Evolutionary conservation across 495 filamentous ascomycete species (phyloP).

Genomic region (Lasiosphaeria ovina): DNA sequence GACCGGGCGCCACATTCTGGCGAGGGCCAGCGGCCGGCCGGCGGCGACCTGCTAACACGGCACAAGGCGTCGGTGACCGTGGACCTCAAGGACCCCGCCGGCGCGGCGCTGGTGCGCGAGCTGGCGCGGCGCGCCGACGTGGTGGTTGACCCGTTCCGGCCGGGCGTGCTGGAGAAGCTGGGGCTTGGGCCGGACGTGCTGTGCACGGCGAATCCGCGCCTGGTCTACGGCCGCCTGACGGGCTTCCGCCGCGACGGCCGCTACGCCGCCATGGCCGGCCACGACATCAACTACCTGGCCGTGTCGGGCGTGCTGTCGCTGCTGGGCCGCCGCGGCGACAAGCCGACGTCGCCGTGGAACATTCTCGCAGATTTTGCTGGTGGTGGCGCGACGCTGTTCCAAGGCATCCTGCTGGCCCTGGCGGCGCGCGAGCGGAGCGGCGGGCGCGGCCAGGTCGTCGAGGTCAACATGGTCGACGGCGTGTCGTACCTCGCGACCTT

Average conservation of each 20-base stretch:
- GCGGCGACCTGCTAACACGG: conserved; percentile 69
- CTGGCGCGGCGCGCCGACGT: conserved; percentile 67
- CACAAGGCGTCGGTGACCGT: conserved; percentile 76
- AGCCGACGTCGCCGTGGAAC: conserved; percentile 77
- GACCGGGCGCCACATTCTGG: conserved; percentile 55
- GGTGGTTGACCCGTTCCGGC: conserved; percentile 89
- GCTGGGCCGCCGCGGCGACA: conserved; percentile 65
- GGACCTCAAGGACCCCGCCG: conserved; percentile 67
- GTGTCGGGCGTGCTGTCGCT: conserved; percentile 77
- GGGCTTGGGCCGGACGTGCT: conserved; percentile 69
- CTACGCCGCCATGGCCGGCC: conserved; percentile 87
- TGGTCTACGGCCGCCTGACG: conserved; percentile 82
- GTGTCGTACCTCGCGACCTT: conserved; percentile 73
- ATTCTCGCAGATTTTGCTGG: conserved; percentile 89
- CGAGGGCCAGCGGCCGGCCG: conserved; percentile 35
- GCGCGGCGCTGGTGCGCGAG: conserved; percentile 60
- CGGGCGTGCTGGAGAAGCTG: conserved; percentile 82
- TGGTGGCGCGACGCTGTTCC: conserved; percentile 77
- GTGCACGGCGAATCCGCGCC: conserved; percentile 62
- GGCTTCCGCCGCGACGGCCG: conserved; percentile 85
- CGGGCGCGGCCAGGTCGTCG: conserved; percentile 81
- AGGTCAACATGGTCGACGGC: conserved; percentile 96
- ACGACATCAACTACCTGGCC: conserved; percentile 96
- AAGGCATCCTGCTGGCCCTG: conserved; percentile 64
- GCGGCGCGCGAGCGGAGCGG: conserved; percentile 48